Evolutionary conservation across 2,329 filamentous ascomycete species (phyloP).

Genomic region (Aspergillus aculeatus): DNA sequence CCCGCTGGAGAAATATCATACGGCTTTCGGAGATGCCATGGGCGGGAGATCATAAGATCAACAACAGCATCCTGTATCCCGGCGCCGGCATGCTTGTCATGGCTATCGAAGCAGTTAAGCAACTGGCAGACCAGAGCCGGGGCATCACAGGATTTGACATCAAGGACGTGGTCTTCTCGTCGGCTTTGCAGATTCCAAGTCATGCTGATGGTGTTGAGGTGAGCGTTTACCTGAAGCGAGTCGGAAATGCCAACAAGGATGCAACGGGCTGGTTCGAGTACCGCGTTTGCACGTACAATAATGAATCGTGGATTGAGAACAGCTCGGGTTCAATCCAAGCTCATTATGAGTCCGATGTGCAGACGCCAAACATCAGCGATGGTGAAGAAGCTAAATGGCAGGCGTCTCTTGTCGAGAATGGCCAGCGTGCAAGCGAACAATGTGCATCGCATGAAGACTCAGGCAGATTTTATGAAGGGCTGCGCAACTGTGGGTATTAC

Average conservation of each 20-base stretch:
- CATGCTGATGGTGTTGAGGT: slow-evolving; percentile 1
- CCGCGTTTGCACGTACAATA: slow-evolving; percentile 3
- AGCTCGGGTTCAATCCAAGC: slow-evolving; percentile 9
- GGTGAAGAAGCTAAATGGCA: slow-evolving; percentile 1
- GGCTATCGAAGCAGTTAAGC: slow-evolving; percentile 17
- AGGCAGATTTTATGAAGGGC: background rate
- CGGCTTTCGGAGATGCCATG: slow-evolving; percentile 36
- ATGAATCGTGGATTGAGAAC: slow-evolving; percentile 4
- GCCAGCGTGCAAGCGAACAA: background rate
- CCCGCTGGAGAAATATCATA: slow-evolving; percentile 47
- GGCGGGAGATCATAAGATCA: slow-evolving; percentile 45
- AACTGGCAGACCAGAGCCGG: slow-evolving; percentile 10
- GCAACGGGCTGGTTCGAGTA: slow-evolving; percentile 7
- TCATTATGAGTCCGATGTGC: background rate
- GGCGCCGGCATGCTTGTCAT: slow-evolving; percentile 19
- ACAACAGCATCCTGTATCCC: slow-evolving; percentile 19
- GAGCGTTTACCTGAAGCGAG: background rate
- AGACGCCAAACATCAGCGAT: background rate
- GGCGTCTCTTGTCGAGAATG: background rate
- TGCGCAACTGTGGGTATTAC: slow-evolving; percentile 1
- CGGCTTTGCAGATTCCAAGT: slow-evolving; percentile 4
- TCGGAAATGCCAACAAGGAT: background rate
- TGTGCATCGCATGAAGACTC: background rate
- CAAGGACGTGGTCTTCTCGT: slow-evolving; percentile 1
- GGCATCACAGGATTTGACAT: slow-evolving; percentile 3